Evolutionary conservation across 768 basidiomycete genomes (phyloP), one percentile per base, ranked within the genome.

Genomic region (Trichaptum fuscoviolaceum): DNA sequence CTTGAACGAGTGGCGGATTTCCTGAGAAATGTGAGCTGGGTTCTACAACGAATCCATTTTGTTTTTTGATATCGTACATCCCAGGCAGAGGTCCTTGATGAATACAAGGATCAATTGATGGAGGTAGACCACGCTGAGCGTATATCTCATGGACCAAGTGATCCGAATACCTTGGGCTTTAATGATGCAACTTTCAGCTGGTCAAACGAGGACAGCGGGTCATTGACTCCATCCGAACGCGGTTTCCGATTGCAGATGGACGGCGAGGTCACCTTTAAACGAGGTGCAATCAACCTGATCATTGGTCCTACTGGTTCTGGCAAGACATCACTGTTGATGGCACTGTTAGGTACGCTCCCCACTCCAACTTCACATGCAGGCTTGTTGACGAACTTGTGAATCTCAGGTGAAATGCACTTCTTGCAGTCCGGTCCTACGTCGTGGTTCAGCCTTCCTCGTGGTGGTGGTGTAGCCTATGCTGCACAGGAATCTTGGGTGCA

Each of bases 401-500:
- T 8, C 30, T 30, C 63, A 74, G 78, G 87, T 35, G 89, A 91
- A 75, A 85, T 91, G 86, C 87, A 90, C 72, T 87, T 85, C 71
- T 74, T 82, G 9, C 83, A 82, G 1, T 77, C 78, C 8, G 73
- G 76, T 10, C 78, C 83, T 0, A 81, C 84, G 58, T 86, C 90
- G 0, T 89, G 85, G 83, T 90, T 83, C 75, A 86, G 84, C 68
- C 82, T 94, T 7, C 92, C 92, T 25, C 79, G 91, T 2, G 77
- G 77, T 3, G 81, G 81, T 0, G 91, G 92, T 6, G 82, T 95
- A 52, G 87, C 91, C 1, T 93, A 91, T 73, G 89, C 89, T 7
- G 88, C 89, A 3, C 93, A 96, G 73, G 91, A 93, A 72, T 87
- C 90, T 5, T 96, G 92, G 92, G 87, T 93, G 1, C 85, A 88